Evolutionary conservation across 208 protist genomes (phyloP).

Genomic region (Strigomonas culicis): DNA sequence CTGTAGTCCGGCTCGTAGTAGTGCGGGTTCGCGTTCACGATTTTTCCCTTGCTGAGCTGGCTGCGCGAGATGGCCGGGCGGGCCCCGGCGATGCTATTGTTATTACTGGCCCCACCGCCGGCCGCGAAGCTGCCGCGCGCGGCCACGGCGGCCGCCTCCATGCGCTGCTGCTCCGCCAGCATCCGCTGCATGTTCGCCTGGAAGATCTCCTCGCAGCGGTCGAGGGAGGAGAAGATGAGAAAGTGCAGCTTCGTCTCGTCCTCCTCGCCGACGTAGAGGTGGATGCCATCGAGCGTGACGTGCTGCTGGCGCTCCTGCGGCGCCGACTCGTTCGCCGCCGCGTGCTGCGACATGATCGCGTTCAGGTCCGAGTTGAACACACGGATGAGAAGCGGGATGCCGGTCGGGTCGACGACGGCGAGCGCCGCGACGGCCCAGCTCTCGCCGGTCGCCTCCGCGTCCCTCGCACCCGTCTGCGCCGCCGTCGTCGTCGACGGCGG

Average conservation of each 20-base stretch:
- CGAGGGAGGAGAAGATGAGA: conserved; percentile 71
- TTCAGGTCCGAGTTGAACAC: conserved; percentile 55
- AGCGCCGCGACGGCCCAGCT: conserved; percentile 74
- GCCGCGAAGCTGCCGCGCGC: too few relatives aligned
- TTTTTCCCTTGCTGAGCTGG: neutral
- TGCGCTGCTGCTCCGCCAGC: neutral
- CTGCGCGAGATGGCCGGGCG: too few relatives aligned
- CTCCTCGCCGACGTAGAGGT: conserved; percentile 72
- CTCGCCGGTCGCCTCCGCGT: too few relatives aligned
- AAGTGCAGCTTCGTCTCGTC: conserved; percentile 74
- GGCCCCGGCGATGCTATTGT: neutral
- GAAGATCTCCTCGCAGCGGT: conserved; percentile 65
- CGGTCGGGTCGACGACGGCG: conserved; percentile 50
- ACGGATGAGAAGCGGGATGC: conserved; percentile 58
- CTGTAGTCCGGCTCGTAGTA: neutral
- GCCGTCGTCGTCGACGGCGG: neutral
- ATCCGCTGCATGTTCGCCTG: conserved; percentile 8
- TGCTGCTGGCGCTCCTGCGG: neutral
- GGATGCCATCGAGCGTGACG: conserved; percentile 39
- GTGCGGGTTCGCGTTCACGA: neutral
- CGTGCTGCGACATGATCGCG: conserved; percentile 24
- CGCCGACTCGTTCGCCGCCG: neutral
- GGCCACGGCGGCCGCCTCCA: neutral
- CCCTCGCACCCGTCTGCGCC: too few relatives aligned
- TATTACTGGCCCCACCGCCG: neutral